phyloP scores from a whole-genome alignment of 495 filamentous ascomycete genomes.

The Penicillium lividum region DNA sequence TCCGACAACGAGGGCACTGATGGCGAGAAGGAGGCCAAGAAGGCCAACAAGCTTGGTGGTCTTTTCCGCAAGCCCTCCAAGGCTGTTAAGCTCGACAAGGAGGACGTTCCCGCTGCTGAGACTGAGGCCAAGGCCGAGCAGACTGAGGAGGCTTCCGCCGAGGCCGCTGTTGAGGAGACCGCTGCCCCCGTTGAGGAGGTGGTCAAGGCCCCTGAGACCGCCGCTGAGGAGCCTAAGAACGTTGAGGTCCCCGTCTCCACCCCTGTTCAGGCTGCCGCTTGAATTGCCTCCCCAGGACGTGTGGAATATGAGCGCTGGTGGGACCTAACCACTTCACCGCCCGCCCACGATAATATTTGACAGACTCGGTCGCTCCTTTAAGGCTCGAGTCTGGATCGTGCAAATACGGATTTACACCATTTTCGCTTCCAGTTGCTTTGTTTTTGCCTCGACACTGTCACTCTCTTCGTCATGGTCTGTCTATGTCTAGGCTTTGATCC shows the following conservation, averaged over 20 bases:
- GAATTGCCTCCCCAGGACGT: conserved; percentile 33
- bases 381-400: conserved; percentile 17
- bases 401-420: conserved; percentile 30
- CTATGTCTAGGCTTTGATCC: conserved; percentile 5
- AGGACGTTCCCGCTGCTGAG: conserved; percentile 35
- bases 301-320: conserved; percentile 49
- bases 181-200: conserved; percentile 31
- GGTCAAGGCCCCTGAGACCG: conserved; percentile 31
- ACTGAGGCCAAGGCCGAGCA: conserved; percentile 39
- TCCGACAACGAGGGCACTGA: conserved; percentile 53
- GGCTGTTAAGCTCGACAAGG: conserved; percentile 50
- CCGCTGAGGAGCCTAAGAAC: conserved; percentile 33
- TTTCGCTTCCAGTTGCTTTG: conserved; percentile 23
- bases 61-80: conserved; percentile 61
- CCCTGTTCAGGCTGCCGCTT: conserved; percentile 53
- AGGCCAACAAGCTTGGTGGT: conserved; percentile 54
- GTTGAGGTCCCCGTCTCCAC: conserved; percentile 39
- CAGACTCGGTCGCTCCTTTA: conserved; percentile 9
- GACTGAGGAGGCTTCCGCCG: conserved; percentile 28
- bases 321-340: conserved; percentile 34
- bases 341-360: conserved; percentile 18
- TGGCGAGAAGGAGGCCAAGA: conserved; percentile 51
- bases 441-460: conserved; percentile 33
- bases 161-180: conserved; percentile 34
- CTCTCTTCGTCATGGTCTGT: conserved; percentile 3